These are phyloP conservation scores for Septoria linicola DNA, from an alignment of 2,329 filamentous ascomycete genomes.

Conservation along the genomic window DNA sequence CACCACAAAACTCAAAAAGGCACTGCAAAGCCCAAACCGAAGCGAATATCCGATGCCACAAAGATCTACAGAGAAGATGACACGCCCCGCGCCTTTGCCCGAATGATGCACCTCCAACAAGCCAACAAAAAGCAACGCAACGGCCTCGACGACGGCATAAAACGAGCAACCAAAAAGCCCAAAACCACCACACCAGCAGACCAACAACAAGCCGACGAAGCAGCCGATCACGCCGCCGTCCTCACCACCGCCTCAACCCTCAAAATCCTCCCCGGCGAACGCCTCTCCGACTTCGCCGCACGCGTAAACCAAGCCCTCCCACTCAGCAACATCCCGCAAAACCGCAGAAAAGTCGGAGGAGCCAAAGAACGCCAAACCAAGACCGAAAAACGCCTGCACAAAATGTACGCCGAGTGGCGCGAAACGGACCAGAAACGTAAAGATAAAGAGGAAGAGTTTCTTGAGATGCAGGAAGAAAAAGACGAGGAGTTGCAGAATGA, in stretches of 20 bases:
- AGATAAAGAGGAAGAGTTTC: slow-evolving; percentile 71
- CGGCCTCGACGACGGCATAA: slow-evolving; percentile 70
- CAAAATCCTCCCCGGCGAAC: slow-evolving; percentile 80
- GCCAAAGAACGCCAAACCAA: slow-evolving; percentile 70
- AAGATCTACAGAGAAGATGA: slow-evolving; percentile 65
- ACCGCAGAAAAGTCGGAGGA: slow-evolving; percentile 62
- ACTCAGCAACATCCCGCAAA: slow-evolving; percentile 62
- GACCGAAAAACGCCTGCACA: slow-evolving; percentile 75
- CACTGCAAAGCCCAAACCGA: slow-evolving; percentile 16
- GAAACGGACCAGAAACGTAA: slow-evolving; percentile 77
- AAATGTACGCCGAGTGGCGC: slow-evolving; percentile 61
- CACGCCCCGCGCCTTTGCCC: slow-evolving; percentile 81
- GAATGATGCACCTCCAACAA: slow-evolving; percentile 75
- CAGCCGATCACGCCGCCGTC: too few species aligned
- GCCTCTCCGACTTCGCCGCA: slow-evolving; percentile 74
- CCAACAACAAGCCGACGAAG: slow-evolving; percentile 1
- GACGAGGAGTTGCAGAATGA: slow-evolving; percentile 63
- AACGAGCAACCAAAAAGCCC: slow-evolving; percentile 40
- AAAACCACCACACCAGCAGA: slow-evolving; percentile 4
- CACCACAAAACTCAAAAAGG: slow-evolving; percentile 22
- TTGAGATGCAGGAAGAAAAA: slow-evolving; percentile 62
- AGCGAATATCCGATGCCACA: slow-evolving; percentile 38
- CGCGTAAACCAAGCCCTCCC: slow-evolving; percentile 85
- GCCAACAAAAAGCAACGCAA: slow-evolving; percentile 55
- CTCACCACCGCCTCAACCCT: slow-evolving; percentile 45